phyloP scores from a whole-genome alignment of 345 rosid species.

The Clarkia xantiana region DNA sequence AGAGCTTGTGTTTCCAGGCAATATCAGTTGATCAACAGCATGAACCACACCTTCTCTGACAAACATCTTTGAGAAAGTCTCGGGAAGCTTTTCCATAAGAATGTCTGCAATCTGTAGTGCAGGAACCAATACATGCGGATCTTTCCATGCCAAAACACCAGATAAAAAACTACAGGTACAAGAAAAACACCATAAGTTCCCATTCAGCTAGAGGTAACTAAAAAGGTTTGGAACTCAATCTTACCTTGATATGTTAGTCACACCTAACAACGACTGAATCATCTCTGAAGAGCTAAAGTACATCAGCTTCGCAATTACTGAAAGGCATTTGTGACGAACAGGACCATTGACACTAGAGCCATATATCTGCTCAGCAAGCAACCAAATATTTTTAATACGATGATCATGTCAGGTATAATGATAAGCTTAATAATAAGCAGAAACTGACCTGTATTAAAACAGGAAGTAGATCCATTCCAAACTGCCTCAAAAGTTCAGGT shows the following conservation, averaged over 20 bases:
- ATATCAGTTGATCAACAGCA: slow-evolving; percentile 89
- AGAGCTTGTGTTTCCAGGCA: slow-evolving; percentile 42
- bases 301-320: slow-evolving; percentile 92
- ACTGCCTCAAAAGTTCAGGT: slow-evolving; percentile 87
- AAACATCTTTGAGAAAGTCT: slow-evolving; percentile 83
- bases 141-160: slow-evolving; percentile 99
- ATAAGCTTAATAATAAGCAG: background rate
- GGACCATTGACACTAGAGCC: slow-evolving; percentile 92
- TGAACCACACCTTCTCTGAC: slow-evolving; percentile 97
- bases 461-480: slow-evolving; percentile 95
- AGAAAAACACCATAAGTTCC: slow-evolving; percentile 1
- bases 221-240: background rate
- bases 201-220: background rate
- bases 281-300: slow-evolving; percentile 80
- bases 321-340: slow-evolving; percentile 92
- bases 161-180: slow-evolving; percentile 61
- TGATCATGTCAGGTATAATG: slow-evolving; percentile 3
- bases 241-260: slow-evolving; percentile 92
- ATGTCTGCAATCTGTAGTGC: slow-evolving; percentile 92
- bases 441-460: slow-evolving; percentile 73
- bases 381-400: slow-evolving; percentile 6
- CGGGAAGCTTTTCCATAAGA: slow-evolving; percentile 98
- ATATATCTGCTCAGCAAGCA: slow-evolving; percentile 54
- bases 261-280: slow-evolving; percentile 71
- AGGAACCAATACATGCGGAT: slow-evolving; percentile 94